Conservation (phyloP, 495 filamentous ascomycete species). For the Trichoderma asperelloides region DNA sequence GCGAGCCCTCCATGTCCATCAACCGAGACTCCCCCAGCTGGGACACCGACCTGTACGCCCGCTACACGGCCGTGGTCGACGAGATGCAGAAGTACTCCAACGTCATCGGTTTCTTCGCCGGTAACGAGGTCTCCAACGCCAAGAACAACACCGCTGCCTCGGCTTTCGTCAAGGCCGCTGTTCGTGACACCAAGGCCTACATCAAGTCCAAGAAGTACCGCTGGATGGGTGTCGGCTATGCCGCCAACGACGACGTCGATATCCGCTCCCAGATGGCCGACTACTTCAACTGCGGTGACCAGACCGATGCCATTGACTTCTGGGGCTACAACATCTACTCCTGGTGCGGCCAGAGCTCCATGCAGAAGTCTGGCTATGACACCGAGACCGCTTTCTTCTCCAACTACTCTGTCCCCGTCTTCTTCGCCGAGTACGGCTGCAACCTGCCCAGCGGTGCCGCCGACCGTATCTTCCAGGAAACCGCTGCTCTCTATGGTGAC, state of each 20-base stretch:
- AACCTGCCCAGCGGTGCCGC: slow-evolving; percentile 51
- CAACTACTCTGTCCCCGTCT: slow-evolving; percentile 82
- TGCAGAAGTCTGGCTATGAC: slow-evolving; percentile 64
- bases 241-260: slow-evolving; percentile 76
- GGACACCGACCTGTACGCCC: slow-evolving; percentile 62
- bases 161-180: slow-evolving; percentile 92
- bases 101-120: slow-evolving; percentile 89
- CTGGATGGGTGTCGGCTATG: slow-evolving; percentile 84
- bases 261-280: slow-evolving; percentile 73
- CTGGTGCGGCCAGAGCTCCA: slow-evolving; percentile 83
- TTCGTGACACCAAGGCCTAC: slow-evolving; percentile 89
- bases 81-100: slow-evolving; percentile 72
- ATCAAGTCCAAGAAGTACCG: slow-evolving; percentile 72
- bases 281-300: slow-evolving; percentile 84
- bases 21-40: slow-evolving; percentile 69
- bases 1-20: slow-evolving; percentile 71
- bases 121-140: slow-evolving; percentile 91
- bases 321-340: slow-evolving; percentile 99
- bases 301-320: slow-evolving; percentile 68
- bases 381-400: slow-evolving; percentile 72
- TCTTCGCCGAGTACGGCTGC: slow-evolving; percentile 98
- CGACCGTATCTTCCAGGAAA: slow-evolving; percentile 77
- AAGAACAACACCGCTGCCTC: slow-evolving; percentile 73
- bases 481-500: slow-evolving; percentile 67
- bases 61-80: slow-evolving; percentile 81